phyloP scores from a whole-genome alignment of 2,329 filamentous ascomycete species.

The Paecilomyces niveus region DNA sequence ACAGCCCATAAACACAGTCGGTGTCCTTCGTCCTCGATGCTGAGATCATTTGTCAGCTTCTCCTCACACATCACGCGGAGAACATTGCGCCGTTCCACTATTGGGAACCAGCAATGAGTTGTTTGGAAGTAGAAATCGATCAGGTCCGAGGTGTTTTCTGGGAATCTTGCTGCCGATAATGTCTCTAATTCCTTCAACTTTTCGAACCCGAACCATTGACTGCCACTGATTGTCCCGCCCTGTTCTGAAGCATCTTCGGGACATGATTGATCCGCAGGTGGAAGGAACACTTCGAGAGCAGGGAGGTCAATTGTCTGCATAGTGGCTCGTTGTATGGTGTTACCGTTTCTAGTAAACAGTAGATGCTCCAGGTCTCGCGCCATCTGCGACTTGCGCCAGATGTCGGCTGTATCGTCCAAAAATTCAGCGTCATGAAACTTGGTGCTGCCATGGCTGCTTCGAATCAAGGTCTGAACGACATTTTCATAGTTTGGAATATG shows the following conservation, averaged over 20 bases:
- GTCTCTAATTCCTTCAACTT: constrained; percentile 23
- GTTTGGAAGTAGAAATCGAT: constrained; percentile 69
- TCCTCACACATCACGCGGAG: constrained; percentile 42
- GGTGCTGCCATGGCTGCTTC: neutral
- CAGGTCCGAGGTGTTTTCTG: constrained; percentile 45
- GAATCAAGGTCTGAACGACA: constrained; percentile 44
- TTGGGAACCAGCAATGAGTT: constrained; percentile 69
- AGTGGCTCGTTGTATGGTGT: neutral
- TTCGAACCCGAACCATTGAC: constrained; percentile 1
- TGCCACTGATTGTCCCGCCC: neutral
- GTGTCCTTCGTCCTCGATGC: constrained; percentile 1
- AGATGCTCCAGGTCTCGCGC: neutral
- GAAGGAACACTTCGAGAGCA: neutral
- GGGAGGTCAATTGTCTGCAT: neutral
- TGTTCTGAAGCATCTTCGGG: neutral
- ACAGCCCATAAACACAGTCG: constrained; percentile 47
- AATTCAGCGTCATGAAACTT: neutral
- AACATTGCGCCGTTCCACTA: constrained; percentile 60
- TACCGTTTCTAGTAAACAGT: neutral
- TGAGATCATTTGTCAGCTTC: constrained; percentile 41
- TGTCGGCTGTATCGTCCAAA: neutral
- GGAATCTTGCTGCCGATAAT: constrained; percentile 42
- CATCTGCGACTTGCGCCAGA: neutral
- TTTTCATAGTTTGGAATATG: constrained; percentile 53
- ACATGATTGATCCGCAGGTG: neutral